Evolutionary conservation across 2,329 filamentous ascomycete genomes (phyloP).

Genomic region (Fusarium sp.): DNA sequence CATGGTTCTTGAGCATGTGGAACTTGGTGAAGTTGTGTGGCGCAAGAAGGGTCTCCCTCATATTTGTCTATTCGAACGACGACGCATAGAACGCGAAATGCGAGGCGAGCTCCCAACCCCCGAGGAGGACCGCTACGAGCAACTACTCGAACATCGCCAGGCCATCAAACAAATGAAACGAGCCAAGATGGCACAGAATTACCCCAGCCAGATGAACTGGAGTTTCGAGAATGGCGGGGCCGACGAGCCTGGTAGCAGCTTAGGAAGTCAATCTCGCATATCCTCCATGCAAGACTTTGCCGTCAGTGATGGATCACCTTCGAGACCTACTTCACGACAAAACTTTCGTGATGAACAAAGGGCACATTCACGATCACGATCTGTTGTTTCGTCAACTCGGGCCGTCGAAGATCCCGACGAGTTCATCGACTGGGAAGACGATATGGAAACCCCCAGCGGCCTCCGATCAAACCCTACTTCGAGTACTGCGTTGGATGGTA

Average conservation of each 20-base stretch:
- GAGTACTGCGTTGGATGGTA: conserved; percentile 74
- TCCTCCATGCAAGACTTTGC: conserved; percentile 54
- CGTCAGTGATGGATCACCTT: conserved; percentile 48
- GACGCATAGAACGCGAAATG: conserved; percentile 78
- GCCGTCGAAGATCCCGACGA: conserved; percentile 50
- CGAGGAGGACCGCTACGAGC: conserved; percentile 69
- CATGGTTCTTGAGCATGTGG: conserved; percentile 94
- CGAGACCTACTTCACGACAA: conserved; percentile 51
- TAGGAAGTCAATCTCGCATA: conserved; percentile 54
- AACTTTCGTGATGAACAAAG: conserved; percentile 55
- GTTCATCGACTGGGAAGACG: conserved; percentile 55
- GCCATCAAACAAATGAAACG: conserved; percentile 66
- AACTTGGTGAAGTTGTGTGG: conserved; percentile 94
- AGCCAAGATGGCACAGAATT: conserved; percentile 61
- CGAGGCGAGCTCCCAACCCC: conserved; percentile 65
- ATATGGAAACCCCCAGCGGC: conserved; percentile 63
- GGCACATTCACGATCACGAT: conserved; percentile 59
- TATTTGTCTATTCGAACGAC: conserved; percentile 84
- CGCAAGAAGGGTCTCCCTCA: conserved; percentile 86
- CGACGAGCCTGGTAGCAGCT: conserved; percentile 58
- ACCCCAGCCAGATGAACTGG: conserved; percentile 73
- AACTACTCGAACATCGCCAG: conserved; percentile 67
- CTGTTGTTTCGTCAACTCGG: conserved; percentile 52
- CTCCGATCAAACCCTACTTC: conserved; percentile 62
- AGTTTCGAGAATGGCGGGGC: conserved; percentile 81